Evolutionary conservation across 2,329 filamentous ascomycete genomes (phyloP).

Genomic region (Fusarium penzigii): DNA sequence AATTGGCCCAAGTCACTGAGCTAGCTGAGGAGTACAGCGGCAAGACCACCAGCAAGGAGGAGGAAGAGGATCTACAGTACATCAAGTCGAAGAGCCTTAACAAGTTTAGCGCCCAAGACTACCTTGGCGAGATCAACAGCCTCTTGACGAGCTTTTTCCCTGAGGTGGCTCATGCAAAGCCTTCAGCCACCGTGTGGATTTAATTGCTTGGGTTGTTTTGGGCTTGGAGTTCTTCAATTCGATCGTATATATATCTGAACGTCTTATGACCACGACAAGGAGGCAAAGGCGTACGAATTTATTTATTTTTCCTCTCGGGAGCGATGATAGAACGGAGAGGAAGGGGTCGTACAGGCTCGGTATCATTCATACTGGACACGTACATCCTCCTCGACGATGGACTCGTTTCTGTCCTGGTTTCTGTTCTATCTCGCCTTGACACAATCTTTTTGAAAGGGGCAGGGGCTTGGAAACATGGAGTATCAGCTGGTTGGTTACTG

Average conservation of each 20-base stretch:
- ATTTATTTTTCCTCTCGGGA: conserved; percentile 12
- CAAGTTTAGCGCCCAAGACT: conserved; percentile 79
- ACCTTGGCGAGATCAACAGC: conserved; percentile 76
- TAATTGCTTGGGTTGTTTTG: conserved; percentile 29
- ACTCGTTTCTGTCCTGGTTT: conserved; percentile 15
- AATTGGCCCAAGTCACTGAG: conserved; percentile 90
- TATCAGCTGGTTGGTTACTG: conserved; percentile 19
- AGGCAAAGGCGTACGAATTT: conserved; percentile 12
- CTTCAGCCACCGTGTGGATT: conserved; percentile 50
- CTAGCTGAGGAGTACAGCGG: conserved; percentile 84
- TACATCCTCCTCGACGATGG: conserved; percentile 15
- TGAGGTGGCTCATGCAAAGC: conserved; percentile 34
- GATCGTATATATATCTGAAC: conserved; percentile 36
- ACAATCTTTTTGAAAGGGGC: conserved; percentile 11
- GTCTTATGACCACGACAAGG: conserved; percentile 27
- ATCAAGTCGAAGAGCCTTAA: conserved; percentile 69
- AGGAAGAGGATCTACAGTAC: conserved; percentile 67
- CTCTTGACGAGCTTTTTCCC: conserved; percentile 65
- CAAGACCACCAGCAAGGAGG: conserved; percentile 57
- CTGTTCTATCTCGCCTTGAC: conserved; percentile 13
- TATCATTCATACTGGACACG: conserved; percentile 12
- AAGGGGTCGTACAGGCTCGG: conserved; percentile 12
- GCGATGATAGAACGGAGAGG: conserved; percentile 15
- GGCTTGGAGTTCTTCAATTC: conserved; percentile 23
- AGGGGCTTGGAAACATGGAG: conserved; percentile 15